Percentiles rank a stretch among this genome's conserved stretches.
Evolutionary conservation across 345 rosid genomes (phyloP).

Genomic region (Ceriops tagal): DNA sequence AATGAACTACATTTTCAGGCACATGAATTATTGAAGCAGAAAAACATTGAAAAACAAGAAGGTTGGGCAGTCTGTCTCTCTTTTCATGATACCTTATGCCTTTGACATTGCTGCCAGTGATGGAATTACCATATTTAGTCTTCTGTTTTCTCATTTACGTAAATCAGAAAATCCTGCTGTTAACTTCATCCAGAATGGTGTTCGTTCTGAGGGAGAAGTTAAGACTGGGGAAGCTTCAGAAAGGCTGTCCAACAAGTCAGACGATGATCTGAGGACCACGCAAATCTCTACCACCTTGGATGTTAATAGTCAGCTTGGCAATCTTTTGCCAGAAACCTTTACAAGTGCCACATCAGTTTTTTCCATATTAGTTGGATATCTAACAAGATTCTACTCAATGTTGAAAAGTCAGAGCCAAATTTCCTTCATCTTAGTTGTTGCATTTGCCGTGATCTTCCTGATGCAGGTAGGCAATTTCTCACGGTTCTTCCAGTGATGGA

Average conservation of each 20-base stretch:
- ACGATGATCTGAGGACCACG: constrained; percentile 19
- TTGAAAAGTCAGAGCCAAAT: constrained; percentile 52
- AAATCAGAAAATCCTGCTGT: constrained; percentile 31
- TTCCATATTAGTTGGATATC: constrained; percentile 35
- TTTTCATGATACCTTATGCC: background rate
- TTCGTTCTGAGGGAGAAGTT: constrained; percentile 28
- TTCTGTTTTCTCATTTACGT: constrained; percentile 9
- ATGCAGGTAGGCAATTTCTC: constrained; percentile 66
- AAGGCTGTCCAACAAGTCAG: constrained; percentile 22
- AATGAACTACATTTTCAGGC: constrained; percentile 50
- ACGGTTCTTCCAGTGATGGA: background rate
- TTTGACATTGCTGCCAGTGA: background rate
- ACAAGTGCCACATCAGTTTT: constrained; percentile 14
- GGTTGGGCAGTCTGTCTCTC: constrained; percentile 28
- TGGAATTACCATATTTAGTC: background rate
- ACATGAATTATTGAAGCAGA: constrained; percentile 63
- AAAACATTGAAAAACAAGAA: constrained; percentile 56
- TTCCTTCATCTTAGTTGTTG: constrained; percentile 51
- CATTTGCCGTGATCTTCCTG: constrained; percentile 71
- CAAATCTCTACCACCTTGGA: constrained; percentile 25
- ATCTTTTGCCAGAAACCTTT: constrained; percentile 31
- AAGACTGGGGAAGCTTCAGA: constrained; percentile 34
- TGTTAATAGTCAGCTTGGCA: constrained; percentile 19
- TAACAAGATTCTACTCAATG: constrained; percentile 35
- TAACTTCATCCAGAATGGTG: constrained; percentile 28